Base-by-base conservation (phyloP, 2,329 filamentous ascomycete genomes). In the Leptographium flavum region DNA sequence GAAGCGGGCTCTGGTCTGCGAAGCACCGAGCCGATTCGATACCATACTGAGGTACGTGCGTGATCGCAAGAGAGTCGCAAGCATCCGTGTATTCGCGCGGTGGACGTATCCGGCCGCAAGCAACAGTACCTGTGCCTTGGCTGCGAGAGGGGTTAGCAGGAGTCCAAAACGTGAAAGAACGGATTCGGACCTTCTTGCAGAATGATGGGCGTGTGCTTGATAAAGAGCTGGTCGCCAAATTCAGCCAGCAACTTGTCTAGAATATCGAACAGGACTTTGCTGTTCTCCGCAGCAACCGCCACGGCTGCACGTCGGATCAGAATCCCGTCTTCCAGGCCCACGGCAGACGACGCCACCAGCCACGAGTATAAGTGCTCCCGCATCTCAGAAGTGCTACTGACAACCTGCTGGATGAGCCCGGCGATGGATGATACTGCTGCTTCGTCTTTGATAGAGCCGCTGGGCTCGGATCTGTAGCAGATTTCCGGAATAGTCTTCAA, bases 181-280 rank as follows among this genome's bases (percentile, higher is more conserved):
- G 22, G 9, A 35, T 1, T 15, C 63, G 54, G 63, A 84, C 87
- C 82, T 72, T 96, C 86, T 70, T 98, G 92, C 56, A 88, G 83
- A 33, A 92, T 58, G n/a, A 83, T 75, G 5, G 88, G 81, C 0
- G 83, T 76, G 60, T 96, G 87, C 47, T 78, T 83, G 53, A 96
- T 87, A 55, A 87, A 94, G 11, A 96, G 67, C 42, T 83, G 77
- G 54, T 95, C 88, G 1, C 86, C 85, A 59, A 96, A 94, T 41
- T 82, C 75, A 33, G 67, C 68, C 41, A 94, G 65, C 41, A 71
- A 75, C 56, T 78, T 85, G 54, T 87, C 77, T 46, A 90, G 58
- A 31, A 84, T 64, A 0, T 58, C 64, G 5, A 69, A 63, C 2
- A 86, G 62, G 19, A 62, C 63, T 1, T 69, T 68, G 48, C 64